Conservation (phyloP, 2,329 filamentous ascomycete genomes). For the Lasiodiplodia sp. region DNA sequence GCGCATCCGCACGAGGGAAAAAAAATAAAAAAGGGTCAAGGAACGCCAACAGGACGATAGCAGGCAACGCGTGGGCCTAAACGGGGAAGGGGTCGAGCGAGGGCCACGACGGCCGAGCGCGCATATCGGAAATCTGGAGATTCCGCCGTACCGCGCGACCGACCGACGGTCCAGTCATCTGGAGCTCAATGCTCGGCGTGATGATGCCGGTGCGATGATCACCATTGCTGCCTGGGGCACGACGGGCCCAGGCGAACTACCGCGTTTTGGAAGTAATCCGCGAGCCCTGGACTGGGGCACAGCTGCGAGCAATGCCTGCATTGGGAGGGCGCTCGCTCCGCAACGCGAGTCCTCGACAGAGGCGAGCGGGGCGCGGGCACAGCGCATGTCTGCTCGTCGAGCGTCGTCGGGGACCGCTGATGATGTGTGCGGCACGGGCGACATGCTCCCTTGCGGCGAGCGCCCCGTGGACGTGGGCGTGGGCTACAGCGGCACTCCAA, state of each 20-base stretch:
- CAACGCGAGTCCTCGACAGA: neutral
- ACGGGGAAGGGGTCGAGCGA: neutral
- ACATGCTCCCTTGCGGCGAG: slow-evolving; percentile 11
- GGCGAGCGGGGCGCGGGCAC: neutral
- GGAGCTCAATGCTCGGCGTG: slow-evolving; percentile 19
- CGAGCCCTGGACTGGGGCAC: slow-evolving; percentile 8
- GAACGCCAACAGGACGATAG: neutral
- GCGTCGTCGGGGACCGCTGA: neutral
- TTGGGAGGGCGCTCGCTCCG: neutral
- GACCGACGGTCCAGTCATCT: slow-evolving; percentile 13
- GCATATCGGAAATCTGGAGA: slow-evolving; percentile 25
- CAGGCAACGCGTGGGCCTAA: neutral
- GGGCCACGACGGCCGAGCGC: slow-evolving; percentile 2
- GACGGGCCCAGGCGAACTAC: slow-evolving; percentile 11
- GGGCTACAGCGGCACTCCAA: slow-evolving; percentile 23
- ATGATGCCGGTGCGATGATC: slow-evolving; percentile 20
- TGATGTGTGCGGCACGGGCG: slow-evolving; percentile 23
- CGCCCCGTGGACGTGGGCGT: slow-evolving; percentile 16
- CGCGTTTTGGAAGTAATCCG: slow-evolving; percentile 21
- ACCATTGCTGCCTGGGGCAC: slow-evolving; percentile 25
- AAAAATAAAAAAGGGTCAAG: slow-evolving; percentile 7
- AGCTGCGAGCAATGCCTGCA: slow-evolving; percentile 2
- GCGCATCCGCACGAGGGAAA: slow-evolving; percentile 5
- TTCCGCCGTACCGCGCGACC: slow-evolving; percentile 17
- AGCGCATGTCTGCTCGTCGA: slow-evolving; percentile 2